phyloP scores from a whole-genome alignment of 495 filamentous ascomycete species.

The Bacidia rubella region DNA sequence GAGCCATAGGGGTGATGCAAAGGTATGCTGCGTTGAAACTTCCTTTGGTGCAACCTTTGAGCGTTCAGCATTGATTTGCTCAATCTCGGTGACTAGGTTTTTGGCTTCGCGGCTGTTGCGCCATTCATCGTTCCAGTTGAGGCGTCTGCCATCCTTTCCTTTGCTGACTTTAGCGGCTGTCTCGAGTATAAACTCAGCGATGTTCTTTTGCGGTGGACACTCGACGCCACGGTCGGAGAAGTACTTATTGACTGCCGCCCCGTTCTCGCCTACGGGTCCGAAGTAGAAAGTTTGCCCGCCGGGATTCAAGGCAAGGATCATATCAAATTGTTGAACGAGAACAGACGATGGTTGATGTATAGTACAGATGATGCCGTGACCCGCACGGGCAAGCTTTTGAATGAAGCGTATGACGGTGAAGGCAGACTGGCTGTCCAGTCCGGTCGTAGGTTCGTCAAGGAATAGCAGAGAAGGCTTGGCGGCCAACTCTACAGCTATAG shows the following conservation, averaged over 20 bases:
- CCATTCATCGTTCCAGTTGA: constrained; percentile 67
- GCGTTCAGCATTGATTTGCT: constrained; percentile 41
- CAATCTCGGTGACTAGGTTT: constrained; percentile 43
- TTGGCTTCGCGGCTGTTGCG: constrained; percentile 42
- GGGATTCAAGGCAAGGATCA: constrained; percentile 55
- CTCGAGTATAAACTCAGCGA: constrained; percentile 79
- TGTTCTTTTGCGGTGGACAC: constrained; percentile 53
- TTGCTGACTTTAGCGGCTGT: constrained; percentile 51
- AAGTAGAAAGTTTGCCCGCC: constrained; percentile 66
- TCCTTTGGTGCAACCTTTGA: constrained; percentile 33
- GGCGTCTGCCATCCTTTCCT: constrained; percentile 34
- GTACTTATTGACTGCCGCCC: constrained; percentile 47
- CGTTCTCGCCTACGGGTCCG: constrained; percentile 54
- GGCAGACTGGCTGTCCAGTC: constrained; percentile 75
- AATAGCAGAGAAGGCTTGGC: constrained; percentile 75
- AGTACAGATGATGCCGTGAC: constrained; percentile 67
- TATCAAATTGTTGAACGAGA: constrained; percentile 64
- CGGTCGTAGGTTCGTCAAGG: constrained; percentile 70
- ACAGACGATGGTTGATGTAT: constrained; percentile 69
- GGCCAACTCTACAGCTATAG: constrained; percentile 85
- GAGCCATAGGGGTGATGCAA: constrained; percentile 45
- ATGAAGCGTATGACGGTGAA: constrained; percentile 74
- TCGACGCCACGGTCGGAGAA: constrained; percentile 48
- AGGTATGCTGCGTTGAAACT: constrained; percentile 36
- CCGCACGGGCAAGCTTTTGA: constrained; percentile 64